Evolutionary conservation across 176 grass and related monocot genomes (phyloP).

Genomic region (Phoenix dactylifera): DNA sequence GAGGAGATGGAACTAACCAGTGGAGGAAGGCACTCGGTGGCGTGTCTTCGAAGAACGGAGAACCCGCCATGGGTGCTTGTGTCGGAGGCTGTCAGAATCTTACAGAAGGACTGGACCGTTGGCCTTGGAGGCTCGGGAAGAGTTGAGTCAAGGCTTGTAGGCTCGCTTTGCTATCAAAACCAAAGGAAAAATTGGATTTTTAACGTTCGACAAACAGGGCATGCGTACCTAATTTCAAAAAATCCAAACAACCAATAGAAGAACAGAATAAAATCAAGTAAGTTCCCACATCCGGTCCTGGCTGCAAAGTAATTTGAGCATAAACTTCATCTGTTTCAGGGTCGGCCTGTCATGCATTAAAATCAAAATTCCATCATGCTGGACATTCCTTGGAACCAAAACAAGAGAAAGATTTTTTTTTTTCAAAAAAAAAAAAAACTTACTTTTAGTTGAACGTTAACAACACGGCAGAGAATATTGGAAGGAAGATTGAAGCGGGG

Average conservation of each 20-base stretch:
- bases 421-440: not conserved
- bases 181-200: too few species aligned
- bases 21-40: too few species aligned
- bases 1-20: too few species aligned
- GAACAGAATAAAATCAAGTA: not conserved
- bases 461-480: conserved; percentile 88
- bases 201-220: too few species aligned
- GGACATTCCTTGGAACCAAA: not conserved
- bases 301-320: conserved; percentile 82
- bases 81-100: too few species aligned
- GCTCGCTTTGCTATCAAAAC: too few species aligned
- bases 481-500: conserved; percentile 60
- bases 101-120: too few species aligned
- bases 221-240: not conserved
- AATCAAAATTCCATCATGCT: not conserved
- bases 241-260: not conserved
- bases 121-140: too few species aligned
- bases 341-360: conserved; percentile 43
- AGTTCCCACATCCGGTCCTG: conserved; percentile 54
- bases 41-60: too few species aligned
- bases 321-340: conserved; percentile 89
- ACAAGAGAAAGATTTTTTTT: too few species aligned
- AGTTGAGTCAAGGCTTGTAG: too few species aligned
- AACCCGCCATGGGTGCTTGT: too few species aligned
- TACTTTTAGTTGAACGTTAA: conserved; percentile 86